phyloP scores from a whole-genome alignment of 2,329 filamentous ascomycete species.

The Scytalidium lignicola region DNA sequence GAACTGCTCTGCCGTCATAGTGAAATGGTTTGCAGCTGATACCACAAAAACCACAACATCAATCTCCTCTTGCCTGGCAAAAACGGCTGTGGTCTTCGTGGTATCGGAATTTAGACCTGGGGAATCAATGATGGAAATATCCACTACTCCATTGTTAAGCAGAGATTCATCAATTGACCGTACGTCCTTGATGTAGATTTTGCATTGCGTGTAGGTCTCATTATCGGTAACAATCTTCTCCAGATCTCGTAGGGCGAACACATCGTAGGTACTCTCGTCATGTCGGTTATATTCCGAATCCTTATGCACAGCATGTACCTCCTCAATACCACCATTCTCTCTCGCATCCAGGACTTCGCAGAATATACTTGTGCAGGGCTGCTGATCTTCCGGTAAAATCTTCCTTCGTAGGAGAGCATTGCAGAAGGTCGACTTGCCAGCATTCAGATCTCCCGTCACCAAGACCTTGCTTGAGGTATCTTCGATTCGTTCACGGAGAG shows the following conservation, averaged over 20 bases:
- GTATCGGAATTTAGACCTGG: constrained; percentile 95
- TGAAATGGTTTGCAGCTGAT: constrained; percentile 96
- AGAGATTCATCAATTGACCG: constrained; percentile 87
- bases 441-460: constrained; percentile 92
- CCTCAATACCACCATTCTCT: constrained; percentile 86
- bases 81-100: constrained; percentile 93
- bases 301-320: constrained; percentile 92
- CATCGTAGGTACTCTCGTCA: constrained; percentile 91
- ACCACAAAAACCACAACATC: constrained; percentile 98
- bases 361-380: constrained; percentile 97
- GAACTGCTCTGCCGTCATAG: constrained; percentile 94
- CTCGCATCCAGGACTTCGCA: constrained; percentile 92
- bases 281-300: constrained; percentile 75
- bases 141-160: constrained; percentile 94
- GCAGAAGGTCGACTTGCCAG: constrained; percentile 97
- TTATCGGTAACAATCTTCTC: constrained; percentile 90
- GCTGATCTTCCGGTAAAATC: constrained; percentile 91
- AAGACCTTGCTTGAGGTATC: constrained; percentile 96
- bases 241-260: constrained; percentile 70
- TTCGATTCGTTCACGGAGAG: constrained; percentile 87
- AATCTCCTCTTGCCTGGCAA: constrained; percentile 95
- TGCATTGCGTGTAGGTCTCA: constrained; percentile 85
- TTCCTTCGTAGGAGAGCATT: constrained; percentile 93
- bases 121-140: constrained; percentile 95
- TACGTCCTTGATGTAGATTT: constrained; percentile 90